phyloP scores from a whole-genome alignment of 495 filamentous ascomycete species.

The Penicillium daleae region DNA sequence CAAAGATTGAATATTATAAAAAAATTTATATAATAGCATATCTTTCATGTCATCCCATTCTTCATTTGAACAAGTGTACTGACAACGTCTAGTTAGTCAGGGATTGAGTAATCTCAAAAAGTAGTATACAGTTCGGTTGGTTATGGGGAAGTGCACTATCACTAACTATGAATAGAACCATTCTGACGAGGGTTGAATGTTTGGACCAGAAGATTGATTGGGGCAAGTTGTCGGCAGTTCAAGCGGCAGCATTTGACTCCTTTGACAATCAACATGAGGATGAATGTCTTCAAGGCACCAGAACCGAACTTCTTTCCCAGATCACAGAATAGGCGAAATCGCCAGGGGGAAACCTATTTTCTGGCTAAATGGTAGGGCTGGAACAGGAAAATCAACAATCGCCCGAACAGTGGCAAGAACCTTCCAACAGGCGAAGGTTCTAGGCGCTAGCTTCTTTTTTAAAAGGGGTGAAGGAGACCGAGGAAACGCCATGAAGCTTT shows the following conservation, averaged over 20 bases:
- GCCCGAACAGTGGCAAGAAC: conserved; percentile 29
- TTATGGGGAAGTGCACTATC: too few relatives aligned
- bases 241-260: neutral
- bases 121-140: too few relatives aligned
- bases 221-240: too few relatives aligned
- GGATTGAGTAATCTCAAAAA: too few relatives aligned
- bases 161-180: too few relatives aligned
- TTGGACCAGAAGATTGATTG: too few relatives aligned
- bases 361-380: conserved; percentile 43
- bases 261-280: neutral
- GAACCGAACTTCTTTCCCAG: neutral
- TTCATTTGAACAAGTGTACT: too few relatives aligned
- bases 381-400: conserved; percentile 49
- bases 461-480: conserved; percentile 48
- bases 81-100: too few relatives aligned
- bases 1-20: too few relatives aligned
- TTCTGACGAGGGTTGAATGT: too few relatives aligned
- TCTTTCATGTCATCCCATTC: too few relatives aligned
- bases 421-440: neutral
- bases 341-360: conserved; percentile 34
- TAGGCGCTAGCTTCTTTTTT: conserved; percentile 55
- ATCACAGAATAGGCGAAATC: neutral
- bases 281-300: neutral
- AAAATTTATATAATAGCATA: too few relatives aligned
- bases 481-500: conserved; percentile 39